A percentile compares a stretch with the other conserved stretches of the same genome.
phyloP scores from a whole-genome alignment of 495 filamentous ascomycete genomes.

The Acidomyces sp. region DNA sequence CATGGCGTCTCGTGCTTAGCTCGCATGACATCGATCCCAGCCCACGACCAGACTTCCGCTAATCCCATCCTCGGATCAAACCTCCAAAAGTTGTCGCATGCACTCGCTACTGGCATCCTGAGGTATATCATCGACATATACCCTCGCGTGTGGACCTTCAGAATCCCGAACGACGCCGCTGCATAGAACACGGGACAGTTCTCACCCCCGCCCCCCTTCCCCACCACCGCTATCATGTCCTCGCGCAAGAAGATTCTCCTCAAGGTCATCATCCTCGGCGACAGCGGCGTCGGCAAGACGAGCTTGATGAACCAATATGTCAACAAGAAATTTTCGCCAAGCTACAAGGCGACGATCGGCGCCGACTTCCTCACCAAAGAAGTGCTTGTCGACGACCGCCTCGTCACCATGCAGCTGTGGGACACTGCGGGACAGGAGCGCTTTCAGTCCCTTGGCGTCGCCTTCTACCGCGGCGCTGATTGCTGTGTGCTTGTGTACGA shows the following conservation, averaged over 20 bases:
- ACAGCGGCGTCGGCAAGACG: slow-evolving; percentile 97
- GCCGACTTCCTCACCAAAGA: slow-evolving; percentile 98
- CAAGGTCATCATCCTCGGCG: slow-evolving; percentile 97
- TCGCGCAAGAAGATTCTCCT: slow-evolving; percentile 94
- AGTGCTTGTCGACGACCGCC: slow-evolving; percentile 88
- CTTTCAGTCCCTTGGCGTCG: slow-evolving; percentile 94
- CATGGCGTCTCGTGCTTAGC: no score
- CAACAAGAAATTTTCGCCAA: slow-evolving; percentile 99
- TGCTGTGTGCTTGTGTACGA: slow-evolving; percentile 98
- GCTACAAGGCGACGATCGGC: slow-evolving; percentile 98
- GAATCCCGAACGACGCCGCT: no score
- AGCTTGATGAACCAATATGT: slow-evolving; percentile 99
- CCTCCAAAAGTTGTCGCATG: no score
- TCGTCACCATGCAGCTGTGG: slow-evolving; percentile 99
- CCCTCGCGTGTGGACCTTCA: no score
- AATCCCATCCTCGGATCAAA: no score
- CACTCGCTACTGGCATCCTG: no score
- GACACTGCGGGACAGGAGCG: slow-evolving; percentile 96
- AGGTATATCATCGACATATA: no score
- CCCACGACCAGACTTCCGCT: no score
- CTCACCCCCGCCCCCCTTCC: no score
- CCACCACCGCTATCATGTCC: slow-evolving; percentile 46
- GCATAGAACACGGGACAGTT: no score
- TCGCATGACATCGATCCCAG: no score
- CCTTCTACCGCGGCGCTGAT: slow-evolving; percentile 96